phyloP scores from a whole-genome alignment of 768 basidiomycete genomes.

The Boletus reticuloceps region DNA sequence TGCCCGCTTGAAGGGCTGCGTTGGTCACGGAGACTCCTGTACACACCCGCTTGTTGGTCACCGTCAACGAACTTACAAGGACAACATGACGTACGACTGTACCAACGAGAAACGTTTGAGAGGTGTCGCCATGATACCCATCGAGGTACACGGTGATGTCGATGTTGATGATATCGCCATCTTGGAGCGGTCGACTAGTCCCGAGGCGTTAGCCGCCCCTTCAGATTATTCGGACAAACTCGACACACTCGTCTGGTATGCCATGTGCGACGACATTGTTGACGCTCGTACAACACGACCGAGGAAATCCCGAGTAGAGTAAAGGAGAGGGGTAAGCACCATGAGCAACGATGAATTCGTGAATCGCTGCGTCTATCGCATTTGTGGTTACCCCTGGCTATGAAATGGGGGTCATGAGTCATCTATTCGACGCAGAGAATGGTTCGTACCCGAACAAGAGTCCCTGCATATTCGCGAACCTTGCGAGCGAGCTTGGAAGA shows the following conservation, averaged over 20 bases:
- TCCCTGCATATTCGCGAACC: constrained; percentile 53
- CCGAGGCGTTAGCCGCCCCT: neutral
- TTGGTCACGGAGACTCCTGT: constrained; percentile 71
- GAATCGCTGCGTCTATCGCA: constrained; percentile 67
- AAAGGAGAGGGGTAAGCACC: constrained; percentile 88
- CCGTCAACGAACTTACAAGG: neutral
- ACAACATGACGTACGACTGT: constrained; percentile 54
- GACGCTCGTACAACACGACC: constrained; percentile 61
- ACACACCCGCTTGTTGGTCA: neutral
- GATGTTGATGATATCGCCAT: constrained; percentile 86
- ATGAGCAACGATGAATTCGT: constrained; percentile 63
- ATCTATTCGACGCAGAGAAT: neutral
- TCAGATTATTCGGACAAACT: neutral
- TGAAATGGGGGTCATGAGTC: neutral
- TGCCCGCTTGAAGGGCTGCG: constrained; percentile 65
- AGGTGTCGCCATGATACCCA: constrained; percentile 90
- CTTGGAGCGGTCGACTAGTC: constrained; percentile 68
- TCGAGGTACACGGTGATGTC: constrained; percentile 84
- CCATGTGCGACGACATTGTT: constrained; percentile 89
- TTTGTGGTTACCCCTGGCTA: constrained; percentile 76
- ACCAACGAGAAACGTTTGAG: constrained; percentile 79
- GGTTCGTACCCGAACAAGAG: constrained; percentile 47
- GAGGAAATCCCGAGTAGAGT: constrained; percentile 57
- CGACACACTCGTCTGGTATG: constrained; percentile 83
- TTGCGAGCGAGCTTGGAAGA: constrained; percentile 56